Evolutionary conservation across 345 rosid species (phyloP).

Genomic region (Eucalyptus pauciflora): DNA sequence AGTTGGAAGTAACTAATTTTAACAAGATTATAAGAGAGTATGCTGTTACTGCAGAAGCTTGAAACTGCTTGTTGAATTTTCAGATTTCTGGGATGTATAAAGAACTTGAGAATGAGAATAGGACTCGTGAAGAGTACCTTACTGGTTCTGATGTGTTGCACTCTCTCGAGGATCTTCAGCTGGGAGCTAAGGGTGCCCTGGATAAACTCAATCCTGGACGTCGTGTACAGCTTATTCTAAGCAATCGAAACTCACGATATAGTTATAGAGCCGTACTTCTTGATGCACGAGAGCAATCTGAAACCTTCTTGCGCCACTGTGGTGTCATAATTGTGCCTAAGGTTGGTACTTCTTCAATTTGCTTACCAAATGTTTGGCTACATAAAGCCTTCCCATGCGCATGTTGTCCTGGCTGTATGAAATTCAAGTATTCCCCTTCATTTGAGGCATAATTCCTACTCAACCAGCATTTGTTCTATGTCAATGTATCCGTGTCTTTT

Average conservation of each 20-base stretch:
- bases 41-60: not conserved
- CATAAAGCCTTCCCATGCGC: not conserved
- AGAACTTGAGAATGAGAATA: conserved; percentile 72
- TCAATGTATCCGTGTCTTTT: not conserved
- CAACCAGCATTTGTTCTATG: not conserved
- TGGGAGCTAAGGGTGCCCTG: conserved; percentile 62
- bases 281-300: conserved; percentile 49
- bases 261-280: conserved; percentile 65
- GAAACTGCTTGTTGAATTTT: not conserved
- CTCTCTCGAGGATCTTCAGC: conserved; percentile 69
- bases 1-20: not conserved
- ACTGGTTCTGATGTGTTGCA: conserved; percentile 51
- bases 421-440: not conserved
- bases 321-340: conserved; percentile 90
- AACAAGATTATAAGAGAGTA: not conserved
- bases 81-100: conserved; percentile 64
- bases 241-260: conserved; percentile 40
- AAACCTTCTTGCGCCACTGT: conserved; percentile 44
- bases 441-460: not conserved
- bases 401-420: not conserved
- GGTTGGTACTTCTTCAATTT: conserved; percentile 21
- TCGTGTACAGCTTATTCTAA: conserved; percentile 47
- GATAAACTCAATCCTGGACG: conserved; percentile 42
- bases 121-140: conserved; percentile 48
- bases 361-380: not conserved